These are phyloP conservation scores for Leccinum fibrillosum DNA, from an alignment of 768 basidiomycete genomes.

Conservation along the genomic window DNA sequence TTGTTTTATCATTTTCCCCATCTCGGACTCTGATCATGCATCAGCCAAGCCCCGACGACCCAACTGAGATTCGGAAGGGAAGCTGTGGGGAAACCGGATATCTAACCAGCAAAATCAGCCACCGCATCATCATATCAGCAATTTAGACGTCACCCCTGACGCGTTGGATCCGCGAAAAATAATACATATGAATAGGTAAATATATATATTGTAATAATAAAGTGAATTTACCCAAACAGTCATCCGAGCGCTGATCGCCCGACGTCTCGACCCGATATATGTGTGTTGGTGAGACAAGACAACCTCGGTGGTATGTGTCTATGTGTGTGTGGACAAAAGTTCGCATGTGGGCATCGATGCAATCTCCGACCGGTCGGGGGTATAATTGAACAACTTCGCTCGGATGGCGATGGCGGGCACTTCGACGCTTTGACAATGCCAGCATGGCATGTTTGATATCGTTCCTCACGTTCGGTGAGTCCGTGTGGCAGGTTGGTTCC, in stretches of 20 bases:
- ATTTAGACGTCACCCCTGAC: slow-evolving; percentile 1
- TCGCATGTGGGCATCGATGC: background rate
- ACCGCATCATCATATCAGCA: background rate
- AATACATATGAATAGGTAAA: background rate
- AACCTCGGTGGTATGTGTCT: background rate
- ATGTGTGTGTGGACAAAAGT: background rate
- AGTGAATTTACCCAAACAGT: slow-evolving; percentile 4
- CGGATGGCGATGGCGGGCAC: background rate
- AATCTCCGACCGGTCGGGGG: background rate
- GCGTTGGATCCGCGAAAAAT: background rate
- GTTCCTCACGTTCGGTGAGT: background rate
- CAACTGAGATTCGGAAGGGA: background rate
- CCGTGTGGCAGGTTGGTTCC: background rate
- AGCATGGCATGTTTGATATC: background rate
- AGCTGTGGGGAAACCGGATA: slow-evolving; percentile 17
- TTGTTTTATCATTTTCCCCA: slow-evolving; percentile 3
- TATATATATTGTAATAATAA: background rate
- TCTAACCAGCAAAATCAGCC: background rate
- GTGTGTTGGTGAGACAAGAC: background rate
- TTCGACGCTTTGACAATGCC: background rate
- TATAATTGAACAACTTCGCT: background rate
- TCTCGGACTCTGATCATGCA: slow-evolving; percentile 27
- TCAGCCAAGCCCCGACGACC: background rate
- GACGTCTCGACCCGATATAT: slow-evolving; percentile 19
- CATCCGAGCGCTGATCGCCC: slow-evolving; percentile 11